These are phyloP conservation scores for Vigna unguiculata DNA, from an alignment of 306 rosid species.

Conservation along the genomic window DNA sequence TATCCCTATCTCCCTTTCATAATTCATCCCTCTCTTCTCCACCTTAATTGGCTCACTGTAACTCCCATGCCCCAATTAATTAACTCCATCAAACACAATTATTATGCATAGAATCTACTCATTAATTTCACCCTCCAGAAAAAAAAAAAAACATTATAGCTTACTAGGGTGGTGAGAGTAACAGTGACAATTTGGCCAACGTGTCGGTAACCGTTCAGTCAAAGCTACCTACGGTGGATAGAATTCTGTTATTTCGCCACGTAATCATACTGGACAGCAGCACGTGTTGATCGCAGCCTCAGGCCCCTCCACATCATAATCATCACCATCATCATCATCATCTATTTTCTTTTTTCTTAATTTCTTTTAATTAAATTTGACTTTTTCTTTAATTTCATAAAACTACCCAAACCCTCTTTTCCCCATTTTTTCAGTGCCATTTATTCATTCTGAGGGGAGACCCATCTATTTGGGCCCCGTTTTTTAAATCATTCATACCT, in stretches of 20 bases:
- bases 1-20: conserved; percentile 33
- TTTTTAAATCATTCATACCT: conserved; percentile 36
- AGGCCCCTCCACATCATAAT: conserved; percentile 53
- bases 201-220: conserved; percentile 72
- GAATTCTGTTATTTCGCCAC: conserved; percentile 57
- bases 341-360: neutral
- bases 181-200: conserved; percentile 61
- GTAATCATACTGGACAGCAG: conserved; percentile 64
- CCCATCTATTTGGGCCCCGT: conserved; percentile 49
- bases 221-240: conserved; percentile 45
- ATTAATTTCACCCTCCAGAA: conserved; percentile 1
- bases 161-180: neutral
- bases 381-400: neutral
- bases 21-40: conserved; percentile 36
- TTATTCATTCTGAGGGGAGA: conserved; percentile 38
- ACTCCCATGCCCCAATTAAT: conserved; percentile 17
- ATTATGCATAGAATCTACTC: conserved; percentile 6
- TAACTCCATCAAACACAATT: conserved; percentile 18
- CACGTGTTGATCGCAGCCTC: conserved; percentile 84
- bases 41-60: conserved; percentile 23
- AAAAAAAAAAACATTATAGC: neutral
- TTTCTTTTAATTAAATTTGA: neutral
- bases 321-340: conserved; percentile 43
- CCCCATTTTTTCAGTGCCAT: conserved; percentile 64
- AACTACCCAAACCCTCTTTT: conserved; percentile 11